phyloP scores from a whole-genome alignment of 2,329 filamentous ascomycete genomes.

The Pseudogymnoascus sp. region DNA sequence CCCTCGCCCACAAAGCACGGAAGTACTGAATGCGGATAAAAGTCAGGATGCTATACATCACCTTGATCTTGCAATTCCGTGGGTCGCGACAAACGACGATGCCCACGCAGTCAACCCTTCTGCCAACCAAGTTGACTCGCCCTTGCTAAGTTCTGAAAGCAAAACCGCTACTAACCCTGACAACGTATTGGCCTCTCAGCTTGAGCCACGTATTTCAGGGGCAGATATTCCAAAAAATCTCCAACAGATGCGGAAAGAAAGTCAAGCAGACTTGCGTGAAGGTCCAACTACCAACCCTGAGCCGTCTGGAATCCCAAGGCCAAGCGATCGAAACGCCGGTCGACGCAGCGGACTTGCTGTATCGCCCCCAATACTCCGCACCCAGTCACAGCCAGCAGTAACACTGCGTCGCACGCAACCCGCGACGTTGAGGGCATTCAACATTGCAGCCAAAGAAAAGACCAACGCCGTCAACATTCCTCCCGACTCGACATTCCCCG shows the following conservation, averaged over 20 bases:
- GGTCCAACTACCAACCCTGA: conserved; percentile 18
- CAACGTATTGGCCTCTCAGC: neutral
- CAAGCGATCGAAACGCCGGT: conserved; percentile 22
- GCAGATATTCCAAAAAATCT: conserved; percentile 25
- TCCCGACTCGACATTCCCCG: conserved; percentile 17
- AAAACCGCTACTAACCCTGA: neutral
- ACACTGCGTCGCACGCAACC: conserved; percentile 25
- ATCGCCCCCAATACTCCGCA: conserved; percentile 28
- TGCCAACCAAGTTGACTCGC: neutral
- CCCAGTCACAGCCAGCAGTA: conserved; percentile 29
- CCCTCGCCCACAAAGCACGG: neutral
- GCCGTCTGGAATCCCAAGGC: conserved; percentile 27
- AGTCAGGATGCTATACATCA: conserved; percentile 39
- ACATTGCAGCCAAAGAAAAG: conserved; percentile 13
- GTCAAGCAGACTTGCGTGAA: conserved; percentile 15
- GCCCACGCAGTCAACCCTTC: neutral
- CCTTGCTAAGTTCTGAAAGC: neutral
- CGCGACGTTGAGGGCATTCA: conserved; percentile 5
- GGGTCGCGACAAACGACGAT: neutral
- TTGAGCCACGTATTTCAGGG: conserved; percentile 12
- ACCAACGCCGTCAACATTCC: conserved; percentile 10
- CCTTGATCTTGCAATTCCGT: conserved; percentile 49
- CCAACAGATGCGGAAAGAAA: conserved; percentile 22
- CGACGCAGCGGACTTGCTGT: conserved; percentile 21
- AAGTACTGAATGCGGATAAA: neutral